Evolutionary conservation across 345 rosid species (phyloP).

Genomic region (Clausena lansium): DNA sequence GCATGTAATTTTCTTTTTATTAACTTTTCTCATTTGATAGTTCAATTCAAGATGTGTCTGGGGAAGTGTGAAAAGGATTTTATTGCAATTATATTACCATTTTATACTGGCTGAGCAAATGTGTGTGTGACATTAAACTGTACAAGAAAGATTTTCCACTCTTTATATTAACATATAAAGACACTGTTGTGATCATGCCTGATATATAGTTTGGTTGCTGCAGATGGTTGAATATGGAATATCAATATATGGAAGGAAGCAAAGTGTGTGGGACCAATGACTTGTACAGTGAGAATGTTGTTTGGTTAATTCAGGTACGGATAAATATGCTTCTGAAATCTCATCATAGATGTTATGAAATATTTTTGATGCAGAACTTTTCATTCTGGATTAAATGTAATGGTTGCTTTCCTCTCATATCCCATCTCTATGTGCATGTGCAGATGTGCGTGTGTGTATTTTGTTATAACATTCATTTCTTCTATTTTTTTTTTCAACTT

Average conservation of each 20-base stretch:
- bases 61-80: neutral
- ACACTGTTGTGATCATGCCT: neutral
- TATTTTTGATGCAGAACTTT: neutral
- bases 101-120: neutral
- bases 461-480: neutral
- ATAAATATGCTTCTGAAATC: neutral
- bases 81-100: neutral
- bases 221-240: slow-evolving; percentile 99
- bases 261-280: slow-evolving; percentile 99
- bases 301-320: slow-evolving; percentile 98
- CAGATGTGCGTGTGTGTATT: neutral
- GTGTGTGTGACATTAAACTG: neutral
- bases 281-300: slow-evolving; percentile 92
- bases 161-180: neutral
- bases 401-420: neutral
- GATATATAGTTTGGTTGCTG: slow-evolving; percentile 23
- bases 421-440: neutral
- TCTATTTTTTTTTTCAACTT: too few species aligned
- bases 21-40: neutral
- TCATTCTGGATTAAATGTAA: neutral
- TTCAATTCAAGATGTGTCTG: neutral
- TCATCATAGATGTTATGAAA: neutral
- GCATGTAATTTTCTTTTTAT: too few species aligned
- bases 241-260: slow-evolving; percentile 97
- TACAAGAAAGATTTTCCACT: neutral